Evolutionary conservation across 768 basidiomycete genomes (phyloP).

Genomic region (Kwoniella mangroviensis): DNA sequence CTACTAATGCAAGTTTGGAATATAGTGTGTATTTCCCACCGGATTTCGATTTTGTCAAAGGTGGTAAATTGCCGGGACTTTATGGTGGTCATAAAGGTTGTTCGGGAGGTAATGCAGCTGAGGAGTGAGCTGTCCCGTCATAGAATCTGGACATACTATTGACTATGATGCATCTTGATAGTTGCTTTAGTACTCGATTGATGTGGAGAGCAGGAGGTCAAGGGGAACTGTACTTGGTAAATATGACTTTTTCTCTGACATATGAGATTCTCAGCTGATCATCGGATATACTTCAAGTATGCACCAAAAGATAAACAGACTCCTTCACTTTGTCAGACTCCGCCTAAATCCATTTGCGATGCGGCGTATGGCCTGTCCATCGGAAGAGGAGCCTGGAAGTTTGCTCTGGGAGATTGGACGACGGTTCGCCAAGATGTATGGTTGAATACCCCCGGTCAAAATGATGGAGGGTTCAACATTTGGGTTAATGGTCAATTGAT

Average conservation of each 20-base stretch:
- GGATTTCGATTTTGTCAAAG: conserved; percentile 76
- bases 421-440: conserved; percentile 69
- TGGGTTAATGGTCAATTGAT: conserved; percentile 67
- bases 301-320: conserved; percentile 75
- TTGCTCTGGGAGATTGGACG: conserved; percentile 71
- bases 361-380: conserved; percentile 73
- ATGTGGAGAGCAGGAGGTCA: conserved; percentile 69
- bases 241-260: conserved; percentile 45
- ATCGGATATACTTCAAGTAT: conserved; percentile 62
- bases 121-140: conserved; percentile 21
- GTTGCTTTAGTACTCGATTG: conserved; percentile 79
- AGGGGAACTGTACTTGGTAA: conserved; percentile 68
- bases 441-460: conserved; percentile 74
- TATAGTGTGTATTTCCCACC: conserved; percentile 77
- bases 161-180: conserved; percentile 22
- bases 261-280: neutral
- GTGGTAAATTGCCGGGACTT: conserved; percentile 80
- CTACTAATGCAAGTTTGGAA: conserved; percentile 27
- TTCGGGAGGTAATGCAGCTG: conserved; percentile 42
- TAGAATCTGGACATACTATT: neutral
- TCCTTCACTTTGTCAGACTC: conserved; percentile 64
- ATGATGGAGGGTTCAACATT: conserved; percentile 70
- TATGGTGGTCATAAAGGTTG: conserved; percentile 59
- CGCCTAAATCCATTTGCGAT: conserved; percentile 68
- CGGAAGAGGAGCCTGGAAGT: conserved; percentile 73